Evolutionary conservation across 768 basidiomycete species (phyloP).

Genomic region (Macrolepiota fuliginosa): DNA sequence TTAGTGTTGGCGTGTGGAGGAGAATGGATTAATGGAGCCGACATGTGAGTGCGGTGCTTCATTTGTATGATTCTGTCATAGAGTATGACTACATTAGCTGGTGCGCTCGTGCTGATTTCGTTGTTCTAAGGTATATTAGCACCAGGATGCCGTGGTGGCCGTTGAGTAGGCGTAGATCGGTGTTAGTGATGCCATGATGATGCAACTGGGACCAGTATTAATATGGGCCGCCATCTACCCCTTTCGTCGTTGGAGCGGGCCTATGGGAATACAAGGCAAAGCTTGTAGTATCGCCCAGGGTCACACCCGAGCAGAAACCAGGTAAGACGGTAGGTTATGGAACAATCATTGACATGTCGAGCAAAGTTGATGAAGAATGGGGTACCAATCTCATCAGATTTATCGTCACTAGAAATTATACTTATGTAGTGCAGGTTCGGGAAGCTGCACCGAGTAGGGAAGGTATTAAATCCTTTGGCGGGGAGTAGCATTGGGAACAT

Average conservation of each 20-base stretch:
- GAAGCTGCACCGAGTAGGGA: conserved; percentile 7
- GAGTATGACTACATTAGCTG: background rate
- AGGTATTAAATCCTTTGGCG: background rate
- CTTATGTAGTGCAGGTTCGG: background rate
- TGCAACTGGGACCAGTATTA: background rate
- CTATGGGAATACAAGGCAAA: background rate
- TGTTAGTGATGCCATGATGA: background rate
- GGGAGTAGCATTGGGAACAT: background rate
- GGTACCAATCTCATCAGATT: background rate
- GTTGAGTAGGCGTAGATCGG: background rate
- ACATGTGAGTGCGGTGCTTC: background rate
- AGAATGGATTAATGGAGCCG: background rate
- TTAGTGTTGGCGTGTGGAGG: background rate
- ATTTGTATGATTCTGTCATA: background rate
- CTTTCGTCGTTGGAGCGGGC: background rate
- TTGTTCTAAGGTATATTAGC: background rate
- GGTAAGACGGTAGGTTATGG: background rate
- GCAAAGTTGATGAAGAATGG: background rate
- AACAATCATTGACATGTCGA: background rate
- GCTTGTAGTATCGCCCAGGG: background rate
- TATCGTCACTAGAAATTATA: background rate
- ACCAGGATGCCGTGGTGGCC: background rate
- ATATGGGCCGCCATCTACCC: background rate
- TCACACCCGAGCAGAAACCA: background rate
- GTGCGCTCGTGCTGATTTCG: background rate